Evolutionary conservation across 2,329 filamentous ascomycete species (phyloP), one percentile per base, ranked within the genome.

Genomic region (Penicillium sp.): DNA sequence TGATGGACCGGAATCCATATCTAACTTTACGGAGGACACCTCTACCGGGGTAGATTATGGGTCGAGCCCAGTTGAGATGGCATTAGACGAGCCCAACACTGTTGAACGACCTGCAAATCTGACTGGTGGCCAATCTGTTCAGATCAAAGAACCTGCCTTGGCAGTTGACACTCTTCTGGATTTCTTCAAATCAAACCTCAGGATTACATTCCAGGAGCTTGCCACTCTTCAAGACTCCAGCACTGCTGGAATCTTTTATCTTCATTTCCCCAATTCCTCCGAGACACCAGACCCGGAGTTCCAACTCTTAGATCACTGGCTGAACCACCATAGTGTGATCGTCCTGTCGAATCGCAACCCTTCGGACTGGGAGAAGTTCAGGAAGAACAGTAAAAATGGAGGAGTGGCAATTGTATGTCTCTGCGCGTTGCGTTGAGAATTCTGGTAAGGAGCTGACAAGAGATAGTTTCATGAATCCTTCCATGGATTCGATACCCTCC

Each of bases 401-500:
- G 62, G 63, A 4, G 59, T 64, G 32, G 52, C 62, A n/a, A 41
- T 69, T 47, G 66, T 69, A 56, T 43, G 62, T 54, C n/a, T n/a
- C n/a, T n/a, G n/a, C n/a, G n/a, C n/a, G n/a, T n/a, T n/a, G n/a
- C 15, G 18, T n/a, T 9, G 25, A 27, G 14, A 6, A 4, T 27
- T n/a, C 11, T n/a, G 25, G 14, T 13, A 6, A n/a, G 11, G 11
- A 13, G 21, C 47, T 47, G 16, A 49, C 7, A 18, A n/a, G 15
- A 19, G 15, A 15, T 14, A 63, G 67, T 64, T 69, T 29, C 66
- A 71, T 40, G 59, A 66, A 32, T 59, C 51, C 9, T 68, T 64
- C 35, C 33, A 48, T 2, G 37, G 51, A 9, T 65, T 61, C 30
- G 46, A 64, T 17, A 41, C 41, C 4, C 42, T 70, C 11, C 57